phyloP scores from a whole-genome alignment of 2,329 filamentous ascomycete genomes.

The Penicillium capsulatum region DNA sequence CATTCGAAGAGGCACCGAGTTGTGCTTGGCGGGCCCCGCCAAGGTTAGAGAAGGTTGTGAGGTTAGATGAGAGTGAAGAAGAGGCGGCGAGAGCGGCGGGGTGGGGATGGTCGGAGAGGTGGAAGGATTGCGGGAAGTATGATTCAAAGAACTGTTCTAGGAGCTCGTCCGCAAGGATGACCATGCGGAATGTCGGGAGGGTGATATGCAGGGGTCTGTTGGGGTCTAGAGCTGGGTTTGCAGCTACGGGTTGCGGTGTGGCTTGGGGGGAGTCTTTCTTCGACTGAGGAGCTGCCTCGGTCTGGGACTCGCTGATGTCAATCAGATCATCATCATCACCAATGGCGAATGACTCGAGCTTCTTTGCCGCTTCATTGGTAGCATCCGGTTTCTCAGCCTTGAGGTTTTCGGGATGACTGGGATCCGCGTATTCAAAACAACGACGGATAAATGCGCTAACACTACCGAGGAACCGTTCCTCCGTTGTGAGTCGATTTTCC shows the following conservation, averaged over 20 bases:
- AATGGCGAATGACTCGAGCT: conserved; percentile 64
- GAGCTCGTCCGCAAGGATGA: conserved; percentile 90
- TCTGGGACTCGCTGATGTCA: conserved; percentile 35
- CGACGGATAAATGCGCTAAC: conserved; percentile 93
- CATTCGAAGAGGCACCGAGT: conserved; percentile 35
- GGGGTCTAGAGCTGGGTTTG: conserved; percentile 87
- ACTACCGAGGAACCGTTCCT: conserved; percentile 85
- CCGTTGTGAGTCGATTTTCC: conserved; percentile 56
- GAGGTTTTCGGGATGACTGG: conserved; percentile 68
- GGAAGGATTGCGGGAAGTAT: conserved; percentile 89
- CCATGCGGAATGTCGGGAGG: conserved; percentile 96
- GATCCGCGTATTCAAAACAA: conserved; percentile 97
- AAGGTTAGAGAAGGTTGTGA: conserved; percentile 80
- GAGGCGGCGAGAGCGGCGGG: conserved; percentile 43
- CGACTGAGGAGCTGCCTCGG: conserved; percentile 21
- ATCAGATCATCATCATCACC: conserved; percentile 60
- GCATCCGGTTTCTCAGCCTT: conserved; percentile 31
- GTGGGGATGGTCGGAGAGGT: conserved; percentile 64
- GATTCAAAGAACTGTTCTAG: conserved; percentile 97
- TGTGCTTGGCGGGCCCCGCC: conserved; percentile 47
- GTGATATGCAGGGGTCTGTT: conserved; percentile 93
- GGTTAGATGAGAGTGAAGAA: conserved; percentile 58
- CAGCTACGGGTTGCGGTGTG: conserved; percentile 68
- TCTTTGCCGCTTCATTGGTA: conserved; percentile 32
- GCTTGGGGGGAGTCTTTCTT: conserved; percentile 28